phyloP scores from a whole-genome alignment of 2,329 filamentous ascomycete genomes.

The Cryphonectria japonica region DNA sequence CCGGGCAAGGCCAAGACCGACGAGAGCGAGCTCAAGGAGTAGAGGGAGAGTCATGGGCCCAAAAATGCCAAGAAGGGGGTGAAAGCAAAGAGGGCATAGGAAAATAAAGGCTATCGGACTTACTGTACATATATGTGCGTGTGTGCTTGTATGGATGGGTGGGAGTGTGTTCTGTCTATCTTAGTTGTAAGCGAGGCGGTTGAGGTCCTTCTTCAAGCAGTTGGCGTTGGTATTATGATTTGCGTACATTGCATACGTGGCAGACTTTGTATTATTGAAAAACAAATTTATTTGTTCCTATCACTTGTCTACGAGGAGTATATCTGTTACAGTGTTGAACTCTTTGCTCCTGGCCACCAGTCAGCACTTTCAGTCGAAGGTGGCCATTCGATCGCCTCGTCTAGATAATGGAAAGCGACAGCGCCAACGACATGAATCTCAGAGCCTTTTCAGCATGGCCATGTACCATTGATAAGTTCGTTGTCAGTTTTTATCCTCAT shows the following conservation, averaged over 20 bases:
- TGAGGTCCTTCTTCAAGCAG: background rate
- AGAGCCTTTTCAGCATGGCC: background rate
- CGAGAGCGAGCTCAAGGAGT: constrained; percentile 31
- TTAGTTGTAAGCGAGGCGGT: background rate
- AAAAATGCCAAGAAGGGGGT: too few relatives aligned
- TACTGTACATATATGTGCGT: background rate
- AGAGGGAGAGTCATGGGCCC: constrained; percentile 6
- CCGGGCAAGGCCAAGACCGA: constrained; percentile 47
- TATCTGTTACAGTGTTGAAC: background rate
- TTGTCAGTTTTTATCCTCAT: accelerated
- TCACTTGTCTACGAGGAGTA: background rate
- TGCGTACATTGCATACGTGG: background rate
- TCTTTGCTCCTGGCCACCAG: background rate
- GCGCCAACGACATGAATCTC: too few relatives aligned
- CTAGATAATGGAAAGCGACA: background rate
- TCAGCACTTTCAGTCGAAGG: background rate
- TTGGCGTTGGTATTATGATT: background rate
- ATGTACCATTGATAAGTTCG: background rate
- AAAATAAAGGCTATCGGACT: background rate
- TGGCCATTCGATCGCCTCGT: background rate
- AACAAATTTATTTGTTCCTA: background rate
- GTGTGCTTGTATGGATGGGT: background rate
- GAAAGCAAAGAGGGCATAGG: background rate
- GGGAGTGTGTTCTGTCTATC: background rate
- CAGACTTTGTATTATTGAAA: background rate